These are phyloP conservation scores for Ascochyta fabae DNA, from an alignment of 2,329 filamentous ascomycete genomes.

Conservation along the genomic window DNA sequence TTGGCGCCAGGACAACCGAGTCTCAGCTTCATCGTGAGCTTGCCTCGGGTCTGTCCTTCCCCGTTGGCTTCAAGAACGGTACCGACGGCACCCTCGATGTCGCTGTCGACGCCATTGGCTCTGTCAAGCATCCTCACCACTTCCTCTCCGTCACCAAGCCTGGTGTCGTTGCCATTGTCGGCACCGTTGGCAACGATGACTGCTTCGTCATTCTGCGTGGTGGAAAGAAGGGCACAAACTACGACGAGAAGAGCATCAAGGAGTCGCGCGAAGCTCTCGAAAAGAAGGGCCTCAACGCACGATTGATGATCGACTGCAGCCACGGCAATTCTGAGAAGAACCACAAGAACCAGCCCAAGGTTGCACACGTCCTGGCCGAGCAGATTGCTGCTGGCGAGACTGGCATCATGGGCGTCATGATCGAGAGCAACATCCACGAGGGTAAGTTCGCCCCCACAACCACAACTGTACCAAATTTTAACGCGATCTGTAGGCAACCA, in stretches of 20 bases:
- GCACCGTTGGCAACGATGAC: slow-evolving; percentile 93
- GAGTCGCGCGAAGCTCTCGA: slow-evolving; percentile 80
- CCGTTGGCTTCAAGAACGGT: slow-evolving; percentile 99
- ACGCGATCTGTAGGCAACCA: slow-evolving; percentile 68
- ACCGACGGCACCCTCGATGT: slow-evolving; percentile 90
- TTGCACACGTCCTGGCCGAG: slow-evolving; percentile 78
- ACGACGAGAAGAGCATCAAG: slow-evolving; percentile 81
- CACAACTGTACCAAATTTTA: slow-evolving; percentile 9
- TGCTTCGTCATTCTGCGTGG: slow-evolving; percentile 96
- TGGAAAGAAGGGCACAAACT: slow-evolving; percentile 93
- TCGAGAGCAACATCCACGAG: slow-evolving; percentile 96
- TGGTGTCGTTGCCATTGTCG: slow-evolving; percentile 91
- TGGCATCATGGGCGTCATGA: slow-evolving; percentile 96
- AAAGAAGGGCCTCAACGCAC: slow-evolving; percentile 74
- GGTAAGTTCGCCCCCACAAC: slow-evolving; percentile 59
- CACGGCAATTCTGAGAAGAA: slow-evolving; percentile 96
- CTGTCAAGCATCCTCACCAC: slow-evolving; percentile 90
- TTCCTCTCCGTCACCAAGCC: slow-evolving; percentile 98
- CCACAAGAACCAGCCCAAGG: slow-evolving; percentile 96
- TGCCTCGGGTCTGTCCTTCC: slow-evolving; percentile 92
- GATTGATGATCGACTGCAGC: slow-evolving; percentile 97
- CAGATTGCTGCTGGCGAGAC: slow-evolving; percentile 86
- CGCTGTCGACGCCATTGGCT: slow-evolving; percentile 93
- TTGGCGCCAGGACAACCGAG: slow-evolving; percentile 96
- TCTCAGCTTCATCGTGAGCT: slow-evolving; percentile 94